Evolutionary conservation across 495 filamentous ascomycete genomes (phyloP).

Genomic region (Ramalina peruviana): DNA sequence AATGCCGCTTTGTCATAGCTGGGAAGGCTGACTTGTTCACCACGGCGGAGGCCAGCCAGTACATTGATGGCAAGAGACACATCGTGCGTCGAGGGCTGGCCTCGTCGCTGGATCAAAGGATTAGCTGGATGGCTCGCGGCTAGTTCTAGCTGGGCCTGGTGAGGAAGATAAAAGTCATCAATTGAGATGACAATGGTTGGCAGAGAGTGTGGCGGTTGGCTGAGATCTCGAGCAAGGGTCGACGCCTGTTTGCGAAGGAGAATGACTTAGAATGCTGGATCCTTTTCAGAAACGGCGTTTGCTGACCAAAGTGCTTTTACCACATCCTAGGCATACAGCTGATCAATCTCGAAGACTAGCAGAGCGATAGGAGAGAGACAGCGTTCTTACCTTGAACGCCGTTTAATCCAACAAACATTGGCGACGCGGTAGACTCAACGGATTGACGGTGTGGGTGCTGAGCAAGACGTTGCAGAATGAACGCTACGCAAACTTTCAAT

Average conservation of each 20-base stretch:
- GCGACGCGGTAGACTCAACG: conserved; percentile 26
- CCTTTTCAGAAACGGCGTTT: not conserved
- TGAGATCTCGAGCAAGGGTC: conserved; percentile 50
- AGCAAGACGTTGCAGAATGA: conserved; percentile 39
- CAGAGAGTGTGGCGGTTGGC: conserved; percentile 49
- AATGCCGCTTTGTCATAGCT: conserved; percentile 74
- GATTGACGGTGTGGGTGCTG: no score
- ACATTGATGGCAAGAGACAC: conserved; percentile 45
- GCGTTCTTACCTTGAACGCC: conserved; percentile 20
- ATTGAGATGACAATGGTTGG: conserved; percentile 69
- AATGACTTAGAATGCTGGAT: no score
- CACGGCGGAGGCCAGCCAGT: conserved; percentile 44
- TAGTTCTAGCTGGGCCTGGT: conserved; percentile 55
- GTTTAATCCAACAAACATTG: conserved; percentile 48
- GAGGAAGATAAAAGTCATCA: conserved; percentile 80
- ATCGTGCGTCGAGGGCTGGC: conserved; percentile 81
- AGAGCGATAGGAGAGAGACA: not conserved
- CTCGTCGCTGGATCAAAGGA: conserved; percentile 64
- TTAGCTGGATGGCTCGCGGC: conserved; percentile 54
- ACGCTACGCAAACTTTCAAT: conserved; percentile 73
- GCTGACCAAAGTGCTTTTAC: conserved; percentile 75
- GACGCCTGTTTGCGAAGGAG: conserved; percentile 34
- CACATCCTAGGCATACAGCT: conserved; percentile 60
- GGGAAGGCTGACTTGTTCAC: conserved; percentile 48
- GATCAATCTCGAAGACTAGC: conserved; percentile 15